phyloP scores from a whole-genome alignment of 2,329 filamentous ascomycete species.

The Nothopassalora personata region DNA sequence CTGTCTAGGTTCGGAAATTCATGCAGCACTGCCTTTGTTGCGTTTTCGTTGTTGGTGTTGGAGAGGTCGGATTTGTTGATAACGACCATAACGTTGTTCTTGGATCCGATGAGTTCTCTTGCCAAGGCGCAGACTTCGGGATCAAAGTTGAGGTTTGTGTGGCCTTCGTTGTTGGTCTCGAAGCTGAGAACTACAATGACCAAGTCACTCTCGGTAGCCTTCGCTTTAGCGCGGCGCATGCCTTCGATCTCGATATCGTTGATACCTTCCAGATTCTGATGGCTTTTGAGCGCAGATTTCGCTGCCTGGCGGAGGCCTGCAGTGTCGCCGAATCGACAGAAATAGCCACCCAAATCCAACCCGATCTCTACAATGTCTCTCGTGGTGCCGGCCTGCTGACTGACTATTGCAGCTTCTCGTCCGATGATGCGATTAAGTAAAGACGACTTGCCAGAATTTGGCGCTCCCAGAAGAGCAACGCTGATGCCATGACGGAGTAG shows the following conservation, averaged over 20 bases:
- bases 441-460: slow-evolving; percentile 93
- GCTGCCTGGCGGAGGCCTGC: slow-evolving; percentile 63
- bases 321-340: slow-evolving; percentile 92
- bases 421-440: slow-evolving; percentile 86
- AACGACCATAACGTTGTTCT: slow-evolving; percentile 52
- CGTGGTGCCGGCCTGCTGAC: slow-evolving; percentile 85
- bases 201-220: slow-evolving; percentile 77
- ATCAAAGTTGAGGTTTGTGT: slow-evolving; percentile 37
- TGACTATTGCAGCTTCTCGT: slow-evolving; percentile 91
- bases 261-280: slow-evolving; percentile 40
- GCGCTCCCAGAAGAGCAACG: slow-evolving; percentile 80
- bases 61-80: slow-evolving; percentile 57
- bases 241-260: slow-evolving; percentile 82
- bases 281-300: not conserved
- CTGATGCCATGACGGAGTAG: slow-evolving; percentile 78
- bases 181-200: slow-evolving; percentile 76
- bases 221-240: slow-evolving; percentile 76
- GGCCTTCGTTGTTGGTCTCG: slow-evolving; percentile 40
- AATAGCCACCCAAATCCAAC: slow-evolving; percentile 81
- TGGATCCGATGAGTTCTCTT: slow-evolving; percentile 44
- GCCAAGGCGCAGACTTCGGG: slow-evolving; percentile 53
- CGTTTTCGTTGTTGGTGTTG: slow-evolving; percentile 3
- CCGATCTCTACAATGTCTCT: slow-evolving; percentile 89
- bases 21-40: slow-evolving; percentile 31
- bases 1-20: slow-evolving; percentile 39